Evolutionary conservation across 148 eudicot species (phyloP).

Genomic region (Chenopodium berlandieri): DNA sequence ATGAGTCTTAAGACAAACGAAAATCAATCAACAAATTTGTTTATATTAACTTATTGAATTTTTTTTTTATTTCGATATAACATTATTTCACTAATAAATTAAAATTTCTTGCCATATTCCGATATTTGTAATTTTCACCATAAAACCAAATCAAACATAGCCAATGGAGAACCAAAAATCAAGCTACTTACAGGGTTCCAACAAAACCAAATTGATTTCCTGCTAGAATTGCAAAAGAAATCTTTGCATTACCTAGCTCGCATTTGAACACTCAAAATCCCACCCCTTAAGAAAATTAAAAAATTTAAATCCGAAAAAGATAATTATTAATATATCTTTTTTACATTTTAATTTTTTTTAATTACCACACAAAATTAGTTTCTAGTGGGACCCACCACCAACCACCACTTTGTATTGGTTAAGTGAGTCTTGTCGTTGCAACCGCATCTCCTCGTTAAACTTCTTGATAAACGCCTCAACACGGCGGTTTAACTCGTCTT

Average conservation of each 20-base stretch:
- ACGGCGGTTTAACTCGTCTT: constrained; percentile 88
- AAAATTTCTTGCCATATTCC: too few relatives aligned
- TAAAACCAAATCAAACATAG: not conserved
- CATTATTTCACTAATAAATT: too few relatives aligned
- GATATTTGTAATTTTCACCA: too few relatives aligned
- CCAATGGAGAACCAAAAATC: not conserved
- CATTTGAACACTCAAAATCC: not conserved
- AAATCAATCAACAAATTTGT: too few relatives aligned
- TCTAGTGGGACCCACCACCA: constrained; percentile 20
- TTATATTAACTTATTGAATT: too few relatives aligned
- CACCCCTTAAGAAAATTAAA: not conserved
- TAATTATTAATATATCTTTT: too few relatives aligned
- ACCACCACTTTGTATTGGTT: constrained; percentile 52
- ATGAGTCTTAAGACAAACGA: too few relatives aligned
- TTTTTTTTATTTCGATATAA: too few relatives aligned
- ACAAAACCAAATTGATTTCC: not conserved
- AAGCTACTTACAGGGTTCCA: constrained; percentile 11
- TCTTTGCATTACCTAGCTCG: not conserved
- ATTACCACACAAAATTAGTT: too few relatives aligned
- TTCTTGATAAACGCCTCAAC: constrained; percentile 84
- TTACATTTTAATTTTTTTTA: too few relatives aligned
- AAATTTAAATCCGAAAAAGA: not conserved
- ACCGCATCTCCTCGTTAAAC: constrained; percentile 86
- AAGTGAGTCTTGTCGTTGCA: constrained; percentile 74
- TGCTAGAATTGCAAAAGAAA: not conserved